phyloP scores from a whole-genome alignment of 257 asterid genomes.

The Solanum neorickii region DNA sequence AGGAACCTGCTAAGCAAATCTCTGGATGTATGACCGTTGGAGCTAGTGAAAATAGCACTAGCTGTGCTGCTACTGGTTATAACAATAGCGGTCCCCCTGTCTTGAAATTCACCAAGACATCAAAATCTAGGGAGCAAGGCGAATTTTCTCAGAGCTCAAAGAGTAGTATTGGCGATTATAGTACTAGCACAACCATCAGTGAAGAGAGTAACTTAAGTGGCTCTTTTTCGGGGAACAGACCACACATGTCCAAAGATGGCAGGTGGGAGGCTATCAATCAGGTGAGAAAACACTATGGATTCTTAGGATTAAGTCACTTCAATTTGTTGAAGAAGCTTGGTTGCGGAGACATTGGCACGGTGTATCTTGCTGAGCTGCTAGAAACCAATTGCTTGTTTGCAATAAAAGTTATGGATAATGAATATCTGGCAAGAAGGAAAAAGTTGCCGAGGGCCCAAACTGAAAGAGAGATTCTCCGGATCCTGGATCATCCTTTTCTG shows the following conservation, averaged over 20 bases:
- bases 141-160: constrained; percentile 76
- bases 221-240: constrained; percentile 48
- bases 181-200: constrained; percentile 71
- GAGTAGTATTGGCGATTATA: constrained; percentile 77
- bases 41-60: constrained; percentile 6
- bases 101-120: constrained; percentile 19
- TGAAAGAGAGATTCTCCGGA: constrained; percentile 56
- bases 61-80: constrained; percentile 10
- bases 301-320: constrained; percentile 44
- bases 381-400: constrained; percentile 54
- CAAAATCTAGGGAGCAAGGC: constrained; percentile 42
- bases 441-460: constrained; percentile 69
- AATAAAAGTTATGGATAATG: constrained; percentile 66
- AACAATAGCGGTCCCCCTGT: constrained; percentile 11
- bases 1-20: constrained; percentile 6
- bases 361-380: constrained; percentile 56
- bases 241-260: constrained; percentile 81
- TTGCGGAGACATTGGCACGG: constrained; percentile 70
- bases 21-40: constrained; percentile 7
- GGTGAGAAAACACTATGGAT: constrained; percentile 42
- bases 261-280: constrained; percentile 67
- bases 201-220: constrained; percentile 80
- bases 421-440: constrained; percentile 52
- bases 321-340: constrained; percentile 61
- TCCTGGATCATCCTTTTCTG: constrained; percentile 72